Evolutionary conservation across 1,284 basidiomycete genomes (phyloP), one percentile per base, ranked within the genome.

Genomic region (Ganoderma meredithae): DNA sequence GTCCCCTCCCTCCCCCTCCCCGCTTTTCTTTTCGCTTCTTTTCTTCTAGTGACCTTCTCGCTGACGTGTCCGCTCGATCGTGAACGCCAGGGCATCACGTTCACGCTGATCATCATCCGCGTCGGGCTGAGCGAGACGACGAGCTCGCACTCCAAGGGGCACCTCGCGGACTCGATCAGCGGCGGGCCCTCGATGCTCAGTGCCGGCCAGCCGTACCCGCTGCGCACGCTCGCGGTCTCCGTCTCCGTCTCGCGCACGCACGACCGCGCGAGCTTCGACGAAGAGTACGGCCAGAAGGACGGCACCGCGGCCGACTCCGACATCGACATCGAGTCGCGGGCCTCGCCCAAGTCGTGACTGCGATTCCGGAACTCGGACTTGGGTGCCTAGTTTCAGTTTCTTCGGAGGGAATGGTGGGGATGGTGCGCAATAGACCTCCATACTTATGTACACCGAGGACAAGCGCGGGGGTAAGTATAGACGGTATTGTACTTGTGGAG

Each of bases 81-180:
- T 5, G n/a, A 36, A 36, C 36, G 6, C 10, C 47, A 72, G 71
- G 71, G 71, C 17, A 60, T 70, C 49, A 67, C 69, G 13, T 72
- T 72, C 62, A 72, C 71, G 41, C 67, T 72, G 22, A 72, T 72
- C 63, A 72, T 72, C 67, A 71, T 72, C 62, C 71, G 71, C 36
- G 71, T 72, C 53, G 71, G 71, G 17, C 69, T 72, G 41, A 64
- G 62, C 31, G 68, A 70, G 59, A 69, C 62, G 7, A 56, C 68
- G 49, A 65, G 64, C 66, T 53, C 68, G 40, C 59, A 56, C 27
- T 68, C 66, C n/a, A 62, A 59, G 13, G 67, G 66, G 4, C 58
- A 25, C 39, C 7, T 60, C 1, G 63, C 7, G 69, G 67, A 40
- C 44, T 39, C 13, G n/a, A 15, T 33, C 17, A n/a, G 27, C 3